A percentile compares a stretch with the other conserved stretches of the same genome.
Evolutionary conservation across 257 asterid genomes (phyloP).

Genomic region (Przewalskia tangutica): DNA sequence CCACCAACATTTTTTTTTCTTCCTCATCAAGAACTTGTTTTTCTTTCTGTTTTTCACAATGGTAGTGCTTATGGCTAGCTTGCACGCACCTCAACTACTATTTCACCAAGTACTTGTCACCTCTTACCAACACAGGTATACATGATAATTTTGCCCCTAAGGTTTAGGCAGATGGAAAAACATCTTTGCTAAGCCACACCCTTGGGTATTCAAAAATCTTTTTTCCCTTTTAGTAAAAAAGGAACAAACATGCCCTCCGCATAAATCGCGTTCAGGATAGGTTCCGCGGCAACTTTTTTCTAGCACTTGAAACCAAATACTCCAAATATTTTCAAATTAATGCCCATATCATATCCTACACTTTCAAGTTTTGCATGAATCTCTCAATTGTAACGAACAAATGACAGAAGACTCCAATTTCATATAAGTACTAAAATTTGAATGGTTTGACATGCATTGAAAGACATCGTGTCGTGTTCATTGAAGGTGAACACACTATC

Average conservation of each 20-base stretch:
- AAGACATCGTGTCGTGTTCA: background rate
- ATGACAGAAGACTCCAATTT: background rate
- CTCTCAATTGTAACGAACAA: background rate
- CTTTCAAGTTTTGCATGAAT: background rate
- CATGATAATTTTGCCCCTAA: background rate
- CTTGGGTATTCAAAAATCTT: background rate
- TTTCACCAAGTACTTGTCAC: background rate
- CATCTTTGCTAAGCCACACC: background rate
- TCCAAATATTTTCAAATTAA: background rate
- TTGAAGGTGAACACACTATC: background rate
- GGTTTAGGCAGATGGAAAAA: background rate
- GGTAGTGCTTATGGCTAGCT: background rate
- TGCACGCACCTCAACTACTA: background rate
- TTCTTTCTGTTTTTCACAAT: background rate
- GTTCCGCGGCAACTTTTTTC: background rate
- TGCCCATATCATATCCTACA: background rate
- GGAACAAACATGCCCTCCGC: background rate
- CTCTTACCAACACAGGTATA: background rate
- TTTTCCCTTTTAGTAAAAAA: background rate
- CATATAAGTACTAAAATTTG: background rate
- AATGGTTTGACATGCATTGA: background rate
- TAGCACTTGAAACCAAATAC: background rate
- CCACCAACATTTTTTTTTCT: background rate
- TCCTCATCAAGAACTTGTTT: background rate
- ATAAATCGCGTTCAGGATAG: background rate